These are phyloP conservation scores for Phenoliferia sp. DNA, from an alignment of 1,284 basidiomycete genomes.

Conservation along the genomic window DNA sequence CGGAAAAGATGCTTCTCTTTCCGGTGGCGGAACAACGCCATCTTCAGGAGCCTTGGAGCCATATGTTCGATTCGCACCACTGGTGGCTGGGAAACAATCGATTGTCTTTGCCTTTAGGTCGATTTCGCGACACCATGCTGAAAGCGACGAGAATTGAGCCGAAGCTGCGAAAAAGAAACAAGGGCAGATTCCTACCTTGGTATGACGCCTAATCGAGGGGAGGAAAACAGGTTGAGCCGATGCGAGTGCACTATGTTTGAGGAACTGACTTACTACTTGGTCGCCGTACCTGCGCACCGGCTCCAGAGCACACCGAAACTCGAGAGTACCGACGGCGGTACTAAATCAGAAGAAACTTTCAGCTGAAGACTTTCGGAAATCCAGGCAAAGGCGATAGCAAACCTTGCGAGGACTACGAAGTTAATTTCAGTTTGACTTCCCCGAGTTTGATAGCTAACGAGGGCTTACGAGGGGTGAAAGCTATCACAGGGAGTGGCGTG, in stretches of 20 bases:
- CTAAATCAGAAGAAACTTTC: too few species aligned
- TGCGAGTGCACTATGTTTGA: background rate
- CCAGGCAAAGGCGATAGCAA: background rate
- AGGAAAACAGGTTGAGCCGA: background rate
- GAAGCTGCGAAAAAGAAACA: background rate
- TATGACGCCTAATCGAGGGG: background rate
- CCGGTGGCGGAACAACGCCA: background rate
- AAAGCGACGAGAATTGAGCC: background rate
- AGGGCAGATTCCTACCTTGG: background rate
- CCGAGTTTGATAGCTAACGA: too few species aligned
- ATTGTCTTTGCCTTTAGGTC: slow-evolving; percentile 61
- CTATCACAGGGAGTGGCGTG: background rate
- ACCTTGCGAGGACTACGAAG: background rate
- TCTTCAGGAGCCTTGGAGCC: background rate
- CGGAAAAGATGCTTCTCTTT: slow-evolving; percentile 14
- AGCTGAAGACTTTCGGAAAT: slow-evolving; percentile 2
- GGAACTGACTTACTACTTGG: background rate
- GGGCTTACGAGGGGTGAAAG: background rate
- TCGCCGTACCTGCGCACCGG: slow-evolving; percentile 53
- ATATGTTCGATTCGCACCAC: background rate
- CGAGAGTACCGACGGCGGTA: slow-evolving; percentile 68
- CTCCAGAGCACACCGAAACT: slow-evolving; percentile 73
- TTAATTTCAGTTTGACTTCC: too few species aligned
- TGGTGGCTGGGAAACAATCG: slow-evolving; percentile 36
- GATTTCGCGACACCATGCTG: slow-evolving; percentile 46